Conservation (phyloP, 129 eudicot genomes). For the Escallonia rubra region DNA sequence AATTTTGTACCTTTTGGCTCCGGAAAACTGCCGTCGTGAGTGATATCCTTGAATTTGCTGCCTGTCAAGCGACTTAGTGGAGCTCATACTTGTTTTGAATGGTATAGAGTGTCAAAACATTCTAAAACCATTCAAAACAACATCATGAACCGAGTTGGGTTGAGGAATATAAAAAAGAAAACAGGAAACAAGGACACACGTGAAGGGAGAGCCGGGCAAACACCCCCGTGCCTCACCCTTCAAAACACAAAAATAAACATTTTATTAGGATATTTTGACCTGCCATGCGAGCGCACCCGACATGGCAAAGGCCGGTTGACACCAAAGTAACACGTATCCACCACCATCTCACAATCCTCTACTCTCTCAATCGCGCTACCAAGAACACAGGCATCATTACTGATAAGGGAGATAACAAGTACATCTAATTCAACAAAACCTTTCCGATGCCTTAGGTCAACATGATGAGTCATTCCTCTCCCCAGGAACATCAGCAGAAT, state of each 20-base stretch:
- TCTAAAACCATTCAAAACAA: background rate
- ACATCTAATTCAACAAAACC: no score
- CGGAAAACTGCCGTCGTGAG: no score
- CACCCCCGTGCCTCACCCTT: conserved; percentile 79
- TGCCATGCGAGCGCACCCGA: conserved; percentile 99
- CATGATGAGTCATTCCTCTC: no score
- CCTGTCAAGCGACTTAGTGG: background rate
- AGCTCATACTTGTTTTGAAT: background rate
- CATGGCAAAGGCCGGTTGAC: conserved; percentile 90
- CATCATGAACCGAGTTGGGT: background rate
- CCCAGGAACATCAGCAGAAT: no score
- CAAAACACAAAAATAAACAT: conserved; percentile 28
- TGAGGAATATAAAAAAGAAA: background rate
- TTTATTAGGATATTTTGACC: conserved; percentile 54
- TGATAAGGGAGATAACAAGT: no score
- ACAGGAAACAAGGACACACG: conserved; percentile 19
- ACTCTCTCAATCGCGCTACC: background rate
- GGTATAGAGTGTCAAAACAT: background rate
- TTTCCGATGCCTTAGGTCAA: no score
- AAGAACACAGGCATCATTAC: no score
- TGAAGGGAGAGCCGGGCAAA: conserved; percentile 71
- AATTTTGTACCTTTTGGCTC: no score
- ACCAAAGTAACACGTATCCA: background rate
- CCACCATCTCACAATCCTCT: background rate
- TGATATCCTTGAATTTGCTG: no score